Conservation (phyloP, 2,329 filamentous ascomycete species). For the Colletotrichum gloeosporioides region DNA sequence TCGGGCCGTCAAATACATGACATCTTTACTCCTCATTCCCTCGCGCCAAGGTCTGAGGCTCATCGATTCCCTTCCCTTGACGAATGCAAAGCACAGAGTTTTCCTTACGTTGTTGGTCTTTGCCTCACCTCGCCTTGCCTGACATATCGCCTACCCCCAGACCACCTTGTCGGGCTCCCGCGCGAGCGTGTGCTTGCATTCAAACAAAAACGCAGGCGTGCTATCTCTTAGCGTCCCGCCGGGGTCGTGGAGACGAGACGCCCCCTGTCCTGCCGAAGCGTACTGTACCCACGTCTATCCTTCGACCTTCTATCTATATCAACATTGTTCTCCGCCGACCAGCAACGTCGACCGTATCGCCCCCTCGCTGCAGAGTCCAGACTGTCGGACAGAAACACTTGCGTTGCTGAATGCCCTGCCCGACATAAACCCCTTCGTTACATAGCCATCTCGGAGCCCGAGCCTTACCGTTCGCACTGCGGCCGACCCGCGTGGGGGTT, state of each 20-base stretch:
- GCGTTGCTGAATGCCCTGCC: not conserved
- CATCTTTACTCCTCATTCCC: not conserved
- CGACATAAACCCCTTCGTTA: not conserved
- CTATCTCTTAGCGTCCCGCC: not conserved
- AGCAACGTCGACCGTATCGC: not conserved
- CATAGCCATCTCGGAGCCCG: not conserved
- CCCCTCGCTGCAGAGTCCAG: not conserved
- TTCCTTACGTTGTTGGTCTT: not conserved
- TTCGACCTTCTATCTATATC: not conserved
- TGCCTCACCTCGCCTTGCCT: not conserved
- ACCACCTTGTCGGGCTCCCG: not conserved
- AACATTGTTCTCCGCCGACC: not conserved
- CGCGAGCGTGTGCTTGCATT: not conserved
- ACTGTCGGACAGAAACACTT: not conserved
- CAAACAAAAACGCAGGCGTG: not conserved
- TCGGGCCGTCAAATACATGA: not conserved
- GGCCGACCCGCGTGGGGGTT: conserved; percentile 1
- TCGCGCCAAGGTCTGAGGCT: not conserved
- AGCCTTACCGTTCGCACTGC: not conserved
- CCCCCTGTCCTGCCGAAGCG: not conserved
- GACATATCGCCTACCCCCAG: not conserved
- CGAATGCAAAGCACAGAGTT: not conserved
- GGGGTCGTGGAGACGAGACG: not conserved
- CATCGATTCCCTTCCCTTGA: not conserved
- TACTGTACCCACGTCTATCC: not conserved